Conservation (phyloP, 1,284 basidiomycete genomes). For the Cryptococcus sp. region DNA sequence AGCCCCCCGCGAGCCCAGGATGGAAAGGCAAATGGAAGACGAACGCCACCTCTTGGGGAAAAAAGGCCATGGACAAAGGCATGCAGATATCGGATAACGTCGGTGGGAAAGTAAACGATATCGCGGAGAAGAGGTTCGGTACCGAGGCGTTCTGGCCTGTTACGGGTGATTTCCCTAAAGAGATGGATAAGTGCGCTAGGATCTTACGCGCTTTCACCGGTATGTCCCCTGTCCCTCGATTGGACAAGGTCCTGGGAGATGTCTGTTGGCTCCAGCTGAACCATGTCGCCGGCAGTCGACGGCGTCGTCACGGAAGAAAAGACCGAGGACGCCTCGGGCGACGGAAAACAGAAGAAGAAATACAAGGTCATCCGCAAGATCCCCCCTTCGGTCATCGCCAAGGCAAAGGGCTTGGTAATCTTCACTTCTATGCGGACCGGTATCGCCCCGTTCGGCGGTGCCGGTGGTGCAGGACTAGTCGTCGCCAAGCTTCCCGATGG, state of each 20-base stretch:
- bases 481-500: constrained; percentile 54
- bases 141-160: constrained; percentile 59
- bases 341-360: constrained; percentile 46
- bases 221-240: constrained; percentile 22
- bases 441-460: constrained; percentile 59
- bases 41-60: constrained; percentile 40
- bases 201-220: constrained; percentile 57
- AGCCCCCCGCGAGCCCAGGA: constrained; percentile 8
- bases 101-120: constrained; percentile 46
- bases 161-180: constrained; percentile 56
- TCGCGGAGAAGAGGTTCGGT: constrained; percentile 52
- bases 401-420: constrained; percentile 56
- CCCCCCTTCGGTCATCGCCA: constrained; percentile 55
- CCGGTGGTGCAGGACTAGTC: constrained; percentile 57
- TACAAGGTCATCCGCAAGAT: constrained; percentile 58
- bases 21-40: constrained; percentile 43
- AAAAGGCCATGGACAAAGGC: constrained; percentile 43
- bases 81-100: constrained; percentile 44
- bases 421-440: constrained; percentile 58
- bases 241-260: no score
- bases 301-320: constrained; percentile 42
- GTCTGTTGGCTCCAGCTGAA: no score
- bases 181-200: constrained; percentile 58
- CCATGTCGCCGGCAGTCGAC: constrained; percentile 32
- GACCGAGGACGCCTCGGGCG: constrained; percentile 25